These are phyloP conservation scores for Starmerella stigmatis DNA, from an alignment of 805 yeast species.

Conservation along the genomic window DNA sequence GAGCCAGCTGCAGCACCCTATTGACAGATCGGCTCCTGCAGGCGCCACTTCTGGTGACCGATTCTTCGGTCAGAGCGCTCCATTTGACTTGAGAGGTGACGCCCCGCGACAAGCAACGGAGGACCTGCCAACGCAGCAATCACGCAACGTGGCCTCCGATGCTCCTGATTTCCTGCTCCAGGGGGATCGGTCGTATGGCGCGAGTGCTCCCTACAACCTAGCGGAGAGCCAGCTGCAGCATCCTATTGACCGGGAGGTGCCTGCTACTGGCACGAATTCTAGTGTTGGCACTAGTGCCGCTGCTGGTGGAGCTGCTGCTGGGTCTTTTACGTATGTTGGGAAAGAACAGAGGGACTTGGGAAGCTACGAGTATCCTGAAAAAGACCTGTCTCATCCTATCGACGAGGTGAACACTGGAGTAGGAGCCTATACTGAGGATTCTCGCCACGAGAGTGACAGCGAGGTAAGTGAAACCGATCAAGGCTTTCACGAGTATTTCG, in stretches of 20 bases:
- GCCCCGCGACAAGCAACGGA: no score
- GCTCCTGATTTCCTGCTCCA: no score
- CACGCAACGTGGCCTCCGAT: no score
- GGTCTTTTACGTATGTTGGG: no score
- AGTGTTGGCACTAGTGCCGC: neutral
- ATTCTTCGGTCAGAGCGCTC: no score
- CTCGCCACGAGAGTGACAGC: conserved; percentile 13
- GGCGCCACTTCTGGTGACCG: neutral
- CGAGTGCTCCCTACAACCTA: neutral
- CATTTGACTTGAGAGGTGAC: no score
- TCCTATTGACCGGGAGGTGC: neutral
- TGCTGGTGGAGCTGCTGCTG: neutral
- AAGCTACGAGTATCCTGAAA: neutral
- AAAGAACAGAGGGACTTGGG: no score
- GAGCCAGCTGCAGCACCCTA: neutral
- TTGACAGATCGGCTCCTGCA: neutral
- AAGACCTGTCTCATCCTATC: neutral
- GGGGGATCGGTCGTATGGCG: neutral
- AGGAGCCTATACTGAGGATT: no score
- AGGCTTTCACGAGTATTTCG: conserved; percentile 3
- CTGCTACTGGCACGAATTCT: neutral
- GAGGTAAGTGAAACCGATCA: conserved; percentile 20
- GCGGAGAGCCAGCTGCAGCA: conserved; percentile 1
- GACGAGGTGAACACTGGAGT: neutral
- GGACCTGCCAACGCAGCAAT: no score